Base-by-base conservation (phyloP, 345 rosid genomes). In the Lenwebbia sp. region DNA sequence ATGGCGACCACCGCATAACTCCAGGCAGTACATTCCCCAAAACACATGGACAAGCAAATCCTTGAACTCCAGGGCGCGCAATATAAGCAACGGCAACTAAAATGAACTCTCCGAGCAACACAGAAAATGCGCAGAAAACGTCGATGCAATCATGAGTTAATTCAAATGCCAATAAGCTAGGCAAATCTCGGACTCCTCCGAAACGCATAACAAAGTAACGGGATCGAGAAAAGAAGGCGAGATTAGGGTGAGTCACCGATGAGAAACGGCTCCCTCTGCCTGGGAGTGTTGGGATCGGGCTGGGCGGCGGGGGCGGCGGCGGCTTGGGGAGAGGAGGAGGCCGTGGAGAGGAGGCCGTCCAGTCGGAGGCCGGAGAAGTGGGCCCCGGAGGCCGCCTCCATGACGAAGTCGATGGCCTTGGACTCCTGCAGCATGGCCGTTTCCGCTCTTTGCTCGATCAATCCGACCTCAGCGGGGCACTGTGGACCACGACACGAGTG, bases 321-420 rank as follows among this genome's bases (percentile, higher is more conserved):
- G 41, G 93, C 86, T 83, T 86, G 50, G 44, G 96, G 82, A 3
- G 95, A 89, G 53, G 94, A 85, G 3, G 93, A 87, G 26, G 96
- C 92, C 25, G 96, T 91, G 44, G 98, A 91, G 56, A 89, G 92
- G 62, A 92, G 93, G 70, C 95, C 94, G 89, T 96, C 98, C 54
- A 93, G 91, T 78, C 95, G 99, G 62, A 98, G 93, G 88, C 99
- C 99, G 88, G 99, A 98, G 95, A 96, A 98, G 95, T 98, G 99
- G 33, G 98, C 96, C 57, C 99, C 99, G 25, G 95, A 95, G 7
- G 99, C 98, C 89, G 94, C 96, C 94, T 96, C 99, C 99, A 98
- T 98, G 86, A 90, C 98, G 87, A 91, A 94, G 89, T 96, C 99
- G 25, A 95, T 93, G 60, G 94, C 90, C 47, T 58, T 88, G 25